Evolutionary conservation across 169 alveolate genomes (phyloP).

Genomic region (Plasmodium vivax): DNA sequence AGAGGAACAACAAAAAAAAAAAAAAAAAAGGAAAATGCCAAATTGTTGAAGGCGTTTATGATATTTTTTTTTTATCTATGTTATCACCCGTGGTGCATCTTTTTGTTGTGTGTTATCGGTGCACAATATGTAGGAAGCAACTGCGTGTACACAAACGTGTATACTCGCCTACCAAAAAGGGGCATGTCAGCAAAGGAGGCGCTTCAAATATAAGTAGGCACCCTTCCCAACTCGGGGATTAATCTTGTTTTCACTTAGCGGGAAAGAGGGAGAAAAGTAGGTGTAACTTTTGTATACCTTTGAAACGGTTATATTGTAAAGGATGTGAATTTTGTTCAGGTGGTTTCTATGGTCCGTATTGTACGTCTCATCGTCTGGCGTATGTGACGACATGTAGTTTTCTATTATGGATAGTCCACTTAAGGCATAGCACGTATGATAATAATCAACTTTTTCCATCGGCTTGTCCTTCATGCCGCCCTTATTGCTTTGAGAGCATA

Average conservation of each 20-base stretch:
- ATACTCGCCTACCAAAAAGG: neutral
- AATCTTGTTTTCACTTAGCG: constrained; percentile 34
- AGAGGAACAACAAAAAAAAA: neutral
- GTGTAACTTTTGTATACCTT: constrained; percentile 56
- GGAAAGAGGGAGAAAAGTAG: constrained; percentile 58
- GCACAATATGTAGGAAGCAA: neutral
- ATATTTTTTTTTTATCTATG: neutral
- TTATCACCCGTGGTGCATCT: neutral
- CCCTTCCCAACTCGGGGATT: constrained; percentile 66
- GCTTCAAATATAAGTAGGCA: constrained; percentile 63
- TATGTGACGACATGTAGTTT: constrained; percentile 21
- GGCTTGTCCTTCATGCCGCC: constrained; percentile 97
- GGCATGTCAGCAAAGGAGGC: constrained; percentile 10
- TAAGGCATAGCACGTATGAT: constrained; percentile 96
- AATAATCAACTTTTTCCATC: constrained; percentile 93
- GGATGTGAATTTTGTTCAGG: constrained; percentile 57
- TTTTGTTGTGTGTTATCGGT: neutral
- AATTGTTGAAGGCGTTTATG: neutral
- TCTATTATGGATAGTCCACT: constrained; percentile 88
- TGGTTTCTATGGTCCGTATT: constrained; percentile 14
- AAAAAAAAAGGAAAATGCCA: neutral
- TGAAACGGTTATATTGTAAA: constrained; percentile 59
- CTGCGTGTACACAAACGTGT: neutral
- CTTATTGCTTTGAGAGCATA: constrained; percentile 80
- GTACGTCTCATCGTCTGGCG: neutral